Base-by-base conservation (phyloP, 2,329 filamentous ascomycete genomes). In the Botryotinia calthae region DNA sequence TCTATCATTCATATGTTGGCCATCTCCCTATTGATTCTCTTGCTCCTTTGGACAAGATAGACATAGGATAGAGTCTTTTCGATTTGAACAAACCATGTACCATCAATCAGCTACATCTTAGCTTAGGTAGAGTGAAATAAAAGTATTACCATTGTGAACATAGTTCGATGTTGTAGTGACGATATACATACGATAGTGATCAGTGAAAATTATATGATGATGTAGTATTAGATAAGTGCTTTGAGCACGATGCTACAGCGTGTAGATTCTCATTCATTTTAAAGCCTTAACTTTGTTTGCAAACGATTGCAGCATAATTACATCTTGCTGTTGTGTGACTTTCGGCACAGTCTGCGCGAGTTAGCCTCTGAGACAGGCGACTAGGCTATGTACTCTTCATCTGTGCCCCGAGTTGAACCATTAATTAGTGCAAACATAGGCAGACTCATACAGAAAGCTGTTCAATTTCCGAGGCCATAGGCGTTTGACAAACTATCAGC, bases 11-110 rank as follows among this genome's bases (percentile, higher is more conserved):
- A 51, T 31, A 65, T 59, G 34, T 62, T 72, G 48, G 25, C 58
- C 51, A 22, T 71, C 63, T 73, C 37, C 72, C 62, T 72, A 72
- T 69, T 69, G 54, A 71, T 72, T 71, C 59, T 74, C 73, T 74
- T 74, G 71, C 71, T 74, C 71, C 71, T 65, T 74, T 73, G 71
- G 73, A 74, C 73, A 74, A 74, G 73, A 67, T 58, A 70, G 71
- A 72, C 51, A 42, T 74, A 72, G 73, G 73, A 74, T 74, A 74
- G 65, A 67, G 65, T 71, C 56, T 72, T 48, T 67, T 67, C 46
- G 31, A 44, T 58, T 42, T 72, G 37, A 54, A 64, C 63, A 37
- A 58, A 66, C 62, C 44, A 63, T 70, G 67, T 75, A 74, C 73
- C 48, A 72, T 42, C 63, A 72, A 48, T 58, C 31, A 63, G 54